Base-by-base conservation (phyloP, 495 filamentous ascomycete genomes). In the Aspergillus diversus region DNA sequence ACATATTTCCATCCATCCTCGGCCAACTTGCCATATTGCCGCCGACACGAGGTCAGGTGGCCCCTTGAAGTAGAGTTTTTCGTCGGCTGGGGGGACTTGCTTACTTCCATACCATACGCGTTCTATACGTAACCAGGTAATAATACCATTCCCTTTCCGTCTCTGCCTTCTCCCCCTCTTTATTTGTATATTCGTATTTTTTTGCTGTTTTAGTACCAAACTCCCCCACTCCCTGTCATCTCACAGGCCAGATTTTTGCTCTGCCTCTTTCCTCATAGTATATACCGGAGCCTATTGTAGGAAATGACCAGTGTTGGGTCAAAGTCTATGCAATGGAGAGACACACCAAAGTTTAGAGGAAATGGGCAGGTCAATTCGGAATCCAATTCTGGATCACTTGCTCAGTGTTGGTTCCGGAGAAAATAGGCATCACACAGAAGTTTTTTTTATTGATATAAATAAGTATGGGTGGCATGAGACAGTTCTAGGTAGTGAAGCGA, bases 11-110 rank as follows among this genome's bases (percentile, higher is more conserved):
- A 54, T 49, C 39, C 39, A 48, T 34, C n/a, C 56, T 59, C 56
- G 56, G 56, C 42, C 42, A 16, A 59, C 56, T 48, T 59, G 37
- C 56, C 56, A 32, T 17, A 33, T 39, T 17, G 15, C 13, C 17
- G 55, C 42, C 31, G 33, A 59, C 56, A 59, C 56, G 56, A 59
- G 56, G 43, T 59, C 56, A 59, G 56, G 56, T 59, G 56, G 56
- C 33, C 39, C 7, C 16, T 39, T 17, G 21, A 27, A 27, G 21
- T 27, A 27, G 21, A 27, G 21, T 42, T 11, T 59, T 49, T 48
- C 32, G 7, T 27, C 12, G 5, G 16, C 31, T 33, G 13, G 7
- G 31, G 39, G 33, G 32, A 27, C 15, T 4, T 46, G 2, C 11
- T 7, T 49, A 1, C 53, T 55, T 5, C 16, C 16, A 12, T 7